phyloP scores from a whole-genome alignment of 352 stramenopile genomes.

The Pythium scleroteichum region DNA sequence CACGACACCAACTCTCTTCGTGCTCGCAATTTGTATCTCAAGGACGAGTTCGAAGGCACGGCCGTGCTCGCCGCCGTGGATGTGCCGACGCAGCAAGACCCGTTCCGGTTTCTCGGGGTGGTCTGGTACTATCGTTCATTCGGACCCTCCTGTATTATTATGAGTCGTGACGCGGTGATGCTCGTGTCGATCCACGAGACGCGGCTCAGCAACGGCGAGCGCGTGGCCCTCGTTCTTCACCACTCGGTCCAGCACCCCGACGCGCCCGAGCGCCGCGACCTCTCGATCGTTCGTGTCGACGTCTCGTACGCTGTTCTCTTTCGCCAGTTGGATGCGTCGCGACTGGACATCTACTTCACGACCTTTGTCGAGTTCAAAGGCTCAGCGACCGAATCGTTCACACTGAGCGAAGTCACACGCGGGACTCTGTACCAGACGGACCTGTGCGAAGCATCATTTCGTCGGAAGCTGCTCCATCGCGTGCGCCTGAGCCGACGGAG shows the following conservation, averaged over 20 bases:
- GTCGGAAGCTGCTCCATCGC: too few species aligned
- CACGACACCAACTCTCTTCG: constrained; percentile 9
- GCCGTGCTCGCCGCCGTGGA: not conserved
- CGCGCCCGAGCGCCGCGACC: not conserved
- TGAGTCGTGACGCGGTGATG: not conserved
- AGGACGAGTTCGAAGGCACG: not conserved
- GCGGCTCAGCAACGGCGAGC: constrained; percentile 1
- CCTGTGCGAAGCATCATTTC: too few species aligned
- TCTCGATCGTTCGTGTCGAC: not conserved
- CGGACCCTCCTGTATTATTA: not conserved
- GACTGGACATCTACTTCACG: too few species aligned
- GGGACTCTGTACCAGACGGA: too few species aligned
- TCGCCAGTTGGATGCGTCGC: too few species aligned
- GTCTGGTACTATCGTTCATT: not conserved
- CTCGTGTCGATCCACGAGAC: not conserved
- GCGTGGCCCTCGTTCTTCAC: constrained; percentile 6
- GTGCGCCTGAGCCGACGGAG: too few species aligned
- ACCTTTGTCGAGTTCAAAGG: too few species aligned
- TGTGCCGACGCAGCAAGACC: not conserved
- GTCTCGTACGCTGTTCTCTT: too few species aligned
- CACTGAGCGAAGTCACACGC: too few species aligned
- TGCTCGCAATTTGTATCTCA: constrained; percentile 1
- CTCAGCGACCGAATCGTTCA: too few species aligned
- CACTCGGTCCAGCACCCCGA: not conserved
- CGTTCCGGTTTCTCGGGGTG: constrained; percentile 3